Conservation (phyloP, 768 basidiomycete species). For the Serendipita indica region DNA sequence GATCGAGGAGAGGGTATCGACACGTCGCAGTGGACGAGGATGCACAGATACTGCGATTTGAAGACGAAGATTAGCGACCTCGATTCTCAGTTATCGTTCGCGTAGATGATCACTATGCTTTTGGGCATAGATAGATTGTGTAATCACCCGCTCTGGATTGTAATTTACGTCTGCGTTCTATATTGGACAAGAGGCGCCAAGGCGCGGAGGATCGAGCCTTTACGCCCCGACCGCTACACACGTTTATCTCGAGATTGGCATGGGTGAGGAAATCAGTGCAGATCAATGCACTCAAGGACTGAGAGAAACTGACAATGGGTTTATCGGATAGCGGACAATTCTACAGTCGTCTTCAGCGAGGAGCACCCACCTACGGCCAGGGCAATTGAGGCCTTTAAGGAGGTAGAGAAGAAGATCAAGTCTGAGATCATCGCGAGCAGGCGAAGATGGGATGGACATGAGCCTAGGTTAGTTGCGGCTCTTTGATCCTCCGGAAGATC, state of each 20-base stretch:
- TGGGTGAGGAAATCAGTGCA: no score
- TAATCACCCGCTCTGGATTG: no score
- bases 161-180: no score
- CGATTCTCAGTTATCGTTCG: no score
- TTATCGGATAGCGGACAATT: background rate
- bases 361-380: constrained; percentile 45
- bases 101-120: no score
- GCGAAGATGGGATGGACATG: constrained; percentile 51
- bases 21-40: constrained; percentile 75
- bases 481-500: background rate
- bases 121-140: no score
- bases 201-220: no score
- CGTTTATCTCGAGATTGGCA: no score
- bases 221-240: no score
- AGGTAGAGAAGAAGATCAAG: constrained; percentile 42
- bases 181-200: no score
- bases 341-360: constrained; percentile 34
- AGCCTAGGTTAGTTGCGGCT: constrained; percentile 7
- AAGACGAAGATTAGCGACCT: constrained; percentile 44
- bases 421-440: constrained; percentile 51
- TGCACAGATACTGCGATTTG: constrained; percentile 71
- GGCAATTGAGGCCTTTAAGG: constrained; percentile 50
- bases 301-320: no score
- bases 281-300: no score
- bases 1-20: constrained; percentile 51